Percentiles rank a stretch among this genome's conserved stretches.
Evolutionary conservation across 2,329 filamentous ascomycete species (phyloP).

Genomic region (Phyllosticta capitalensis): DNA sequence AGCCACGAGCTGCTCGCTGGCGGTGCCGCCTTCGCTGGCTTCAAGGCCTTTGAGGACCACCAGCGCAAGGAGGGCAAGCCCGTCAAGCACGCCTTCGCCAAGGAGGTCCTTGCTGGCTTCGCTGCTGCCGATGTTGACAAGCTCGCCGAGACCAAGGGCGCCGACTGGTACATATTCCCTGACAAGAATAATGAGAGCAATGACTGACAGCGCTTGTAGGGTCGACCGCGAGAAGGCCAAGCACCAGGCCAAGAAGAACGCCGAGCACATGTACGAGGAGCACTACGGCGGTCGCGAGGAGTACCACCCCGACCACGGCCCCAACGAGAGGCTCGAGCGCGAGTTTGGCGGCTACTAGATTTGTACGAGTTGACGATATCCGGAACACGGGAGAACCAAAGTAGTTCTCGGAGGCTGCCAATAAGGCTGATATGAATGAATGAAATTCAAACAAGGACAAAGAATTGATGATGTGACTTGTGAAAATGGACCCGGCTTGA

Average conservation of each 20-base stretch:
- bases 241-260: slow-evolving; percentile 33
- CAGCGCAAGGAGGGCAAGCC: slow-evolving; percentile 63
- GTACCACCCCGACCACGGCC: slow-evolving; percentile 37
- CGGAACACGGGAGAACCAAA: not conserved
- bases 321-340: slow-evolving; percentile 2
- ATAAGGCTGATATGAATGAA: not conserved
- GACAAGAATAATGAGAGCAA: too few species aligned
- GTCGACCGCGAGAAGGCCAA: slow-evolving; percentile 41
- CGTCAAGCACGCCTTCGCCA: slow-evolving; percentile 65
- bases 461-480: not conserved
- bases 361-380: not conserved
- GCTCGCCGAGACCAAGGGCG: slow-evolving; percentile 51
- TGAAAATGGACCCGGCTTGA: not conserved
- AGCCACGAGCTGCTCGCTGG: slow-evolving; percentile 67
- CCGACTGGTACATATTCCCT: slow-evolving; percentile 24
- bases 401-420: not conserved
- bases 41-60: slow-evolving; percentile 70
- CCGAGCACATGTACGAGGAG: slow-evolving; percentile 40
- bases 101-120: slow-evolving; percentile 64
- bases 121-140: slow-evolving; percentile 69
- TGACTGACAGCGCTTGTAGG: not conserved
- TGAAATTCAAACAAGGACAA: not conserved
- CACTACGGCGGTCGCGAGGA: slow-evolving; percentile 37
- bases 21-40: slow-evolving; percentile 67
- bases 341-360: slow-evolving; percentile 17